Evolutionary conservation across 2,329 filamentous ascomycete genomes (phyloP).

Genomic region (Colletotrichum noveboracense): DNA sequence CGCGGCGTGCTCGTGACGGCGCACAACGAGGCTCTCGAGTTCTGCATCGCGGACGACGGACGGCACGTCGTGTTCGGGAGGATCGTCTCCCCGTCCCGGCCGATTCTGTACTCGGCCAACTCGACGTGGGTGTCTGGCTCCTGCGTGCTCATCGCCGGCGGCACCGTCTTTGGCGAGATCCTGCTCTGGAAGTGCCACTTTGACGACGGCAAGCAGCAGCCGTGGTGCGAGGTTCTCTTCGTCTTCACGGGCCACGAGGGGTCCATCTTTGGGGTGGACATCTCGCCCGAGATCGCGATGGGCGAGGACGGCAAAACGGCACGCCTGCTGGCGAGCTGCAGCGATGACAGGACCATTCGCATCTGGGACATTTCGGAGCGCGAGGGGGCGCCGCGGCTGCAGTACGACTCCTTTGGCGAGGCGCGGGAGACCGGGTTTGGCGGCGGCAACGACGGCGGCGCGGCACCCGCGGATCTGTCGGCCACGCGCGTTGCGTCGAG

Average conservation of each 20-base stretch:
- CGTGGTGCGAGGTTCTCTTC: constrained; percentile 50
- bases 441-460: constrained; percentile 36
- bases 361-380: constrained; percentile 82
- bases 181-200: constrained; percentile 80
- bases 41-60: constrained; percentile 39
- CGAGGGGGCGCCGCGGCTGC: constrained; percentile 22
- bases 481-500: constrained; percentile 32
- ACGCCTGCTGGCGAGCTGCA: constrained; percentile 86
- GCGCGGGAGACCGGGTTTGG: constrained; percentile 67
- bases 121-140: constrained; percentile 65
- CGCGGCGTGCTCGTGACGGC: constrained; percentile 75
- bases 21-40: constrained; percentile 78
- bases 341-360: constrained; percentile 89
- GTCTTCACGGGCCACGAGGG: constrained; percentile 79
- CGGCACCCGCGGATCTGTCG: constrained; percentile 27
- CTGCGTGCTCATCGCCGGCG: constrained; percentile 78
- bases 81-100: constrained; percentile 71
- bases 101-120: constrained; percentile 87
- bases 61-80: constrained; percentile 47
- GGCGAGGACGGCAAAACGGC: constrained; percentile 40
- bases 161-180: constrained; percentile 94
- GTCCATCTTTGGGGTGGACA: constrained; percentile 87
- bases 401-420: constrained; percentile 31
- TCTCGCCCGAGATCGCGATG: constrained; percentile 63
- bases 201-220: neutral